Evolutionary conservation across 495 filamentous ascomycete species (phyloP), one percentile per base, ranked within the genome.

Genomic region (Aspergillus biplanus): DNA sequence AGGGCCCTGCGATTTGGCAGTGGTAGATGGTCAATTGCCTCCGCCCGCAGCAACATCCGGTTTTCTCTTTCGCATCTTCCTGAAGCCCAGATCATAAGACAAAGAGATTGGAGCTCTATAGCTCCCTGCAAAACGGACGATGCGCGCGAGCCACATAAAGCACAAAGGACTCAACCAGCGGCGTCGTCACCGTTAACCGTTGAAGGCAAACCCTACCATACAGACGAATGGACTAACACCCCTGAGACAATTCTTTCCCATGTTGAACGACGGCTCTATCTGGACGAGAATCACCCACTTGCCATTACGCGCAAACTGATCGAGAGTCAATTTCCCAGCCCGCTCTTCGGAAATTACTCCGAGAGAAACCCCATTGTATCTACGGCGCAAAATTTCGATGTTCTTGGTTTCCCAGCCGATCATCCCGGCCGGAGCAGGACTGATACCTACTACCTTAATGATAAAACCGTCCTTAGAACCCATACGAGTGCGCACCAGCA

Each of bases 401-500:
- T 93, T 47, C 83, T 99, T 16, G 81, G 92, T 53, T 99, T 99
- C 73, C 90, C 95, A 1, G 68, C 81, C 49, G 90, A 97, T 73
- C 95, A 99, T 71, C 92, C 92, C 11, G 95, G 95, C 64, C 89
- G 95, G 65, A 90, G 85, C 67, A 86, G 86, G 63, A 91, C 89
- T 7, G 95, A 98, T 77, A 98, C 95, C 3, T 99, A 98, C 83
- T 99, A 99, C 78, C 78, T 98, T 73, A 97, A 97, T 75, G 75
- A 84, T 64, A 77, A 86, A 47, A 96, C 90, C 2, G 86, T 97
- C 3, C 84, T 99, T 27, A 87, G 95, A 57, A 99, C 95, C 0
- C 95, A 99, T 75, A 97, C 93, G 13, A 91, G 87, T 64, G 95
- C 95, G 1, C 96, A 99, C 73, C 90, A 99, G 75, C 89, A 89